These are phyloP conservation scores for Eucalyptus regnans DNA, from an alignment of 345 rosid species.

Conservation along the genomic window DNA sequence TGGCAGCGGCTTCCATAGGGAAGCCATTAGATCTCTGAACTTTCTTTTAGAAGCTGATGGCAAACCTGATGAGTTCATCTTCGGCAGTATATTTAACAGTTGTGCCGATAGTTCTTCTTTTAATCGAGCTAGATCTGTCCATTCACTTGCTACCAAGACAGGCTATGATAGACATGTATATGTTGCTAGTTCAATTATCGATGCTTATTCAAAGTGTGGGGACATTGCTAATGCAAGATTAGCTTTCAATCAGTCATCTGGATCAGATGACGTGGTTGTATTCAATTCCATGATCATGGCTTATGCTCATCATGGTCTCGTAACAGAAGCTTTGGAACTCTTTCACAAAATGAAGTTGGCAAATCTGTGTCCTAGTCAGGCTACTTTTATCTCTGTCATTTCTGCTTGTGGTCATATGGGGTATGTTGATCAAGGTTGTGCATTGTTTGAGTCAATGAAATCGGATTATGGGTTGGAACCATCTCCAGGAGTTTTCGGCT, in stretches of 20 bases:
- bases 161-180: slow-evolving; percentile 7
- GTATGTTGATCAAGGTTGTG: slow-evolving; percentile 16
- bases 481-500: slow-evolving; percentile 21
- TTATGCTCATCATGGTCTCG: slow-evolving; percentile 26
- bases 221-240: slow-evolving; percentile 14
- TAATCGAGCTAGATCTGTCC: slow-evolving; percentile 8
- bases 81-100: slow-evolving; percentile 17
- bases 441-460: slow-evolving; percentile 16
- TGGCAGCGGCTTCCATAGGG: slow-evolving; percentile 3
- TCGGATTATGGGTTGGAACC: slow-evolving; percentile 15
- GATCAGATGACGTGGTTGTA: slow-evolving; percentile 11
- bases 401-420: slow-evolving; percentile 31
- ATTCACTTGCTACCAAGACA: slow-evolving; percentile 13
- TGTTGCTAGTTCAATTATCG: slow-evolving; percentile 20
- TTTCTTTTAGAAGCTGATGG: slow-evolving; percentile 2
- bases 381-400: slow-evolving; percentile 27
- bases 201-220: slow-evolving; percentile 36
- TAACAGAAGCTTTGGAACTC: slow-evolving; percentile 15
- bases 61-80: slow-evolving; percentile 22
- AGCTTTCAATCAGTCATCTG: slow-evolving; percentile 11
- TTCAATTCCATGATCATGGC: slow-evolving; percentile 25
- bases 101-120: slow-evolving; percentile 7
- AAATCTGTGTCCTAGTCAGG: slow-evolving; percentile 13
- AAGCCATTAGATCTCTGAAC: slow-evolving; percentile 10
- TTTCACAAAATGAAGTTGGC: slow-evolving; percentile 17